phyloP scores from a whole-genome alignment of 2,329 filamentous ascomycete genomes.

The Fusarium camptoceras region DNA sequence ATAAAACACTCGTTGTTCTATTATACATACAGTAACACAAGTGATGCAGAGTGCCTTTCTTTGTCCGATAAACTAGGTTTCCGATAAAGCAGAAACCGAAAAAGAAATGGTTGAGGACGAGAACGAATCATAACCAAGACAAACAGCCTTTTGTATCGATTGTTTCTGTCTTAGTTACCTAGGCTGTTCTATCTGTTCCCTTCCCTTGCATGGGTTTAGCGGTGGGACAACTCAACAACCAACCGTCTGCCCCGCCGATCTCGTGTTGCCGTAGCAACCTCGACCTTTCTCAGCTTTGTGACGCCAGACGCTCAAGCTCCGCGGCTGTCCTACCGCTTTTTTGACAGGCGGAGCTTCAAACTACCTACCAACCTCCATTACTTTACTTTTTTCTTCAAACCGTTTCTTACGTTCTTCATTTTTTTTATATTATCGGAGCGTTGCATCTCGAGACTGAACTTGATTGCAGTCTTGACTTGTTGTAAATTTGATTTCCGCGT shows the following conservation, averaged over 20 bases:
- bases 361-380: conserved; percentile 4
- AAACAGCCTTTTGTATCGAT: conserved; percentile 8
- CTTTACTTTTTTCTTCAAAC: conserved; percentile 23
- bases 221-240: conserved; percentile 27
- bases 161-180: conserved; percentile 26
- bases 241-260: conserved; percentile 27
- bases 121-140: background rate
- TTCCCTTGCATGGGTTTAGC: conserved; percentile 26
- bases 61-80: conserved; percentile 1
- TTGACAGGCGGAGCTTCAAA: conserved; percentile 40
- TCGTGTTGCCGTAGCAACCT: conserved; percentile 26
- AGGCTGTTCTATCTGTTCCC: background rate
- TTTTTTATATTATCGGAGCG: conserved; percentile 15
- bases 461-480: conserved; percentile 15
- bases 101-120: background rate
- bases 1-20: background rate
- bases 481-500: conserved; percentile 9
- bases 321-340: conserved; percentile 41
- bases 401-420: conserved; percentile 30
- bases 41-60: conserved; percentile 10
- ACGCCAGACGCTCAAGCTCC: conserved; percentile 32
- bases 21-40: background rate
- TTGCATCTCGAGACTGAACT: conserved; percentile 25
- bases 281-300: conserved; percentile 20
- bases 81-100: background rate